Percentiles rank a stretch among this genome's conserved stretches.
Conservation (phyloP, 371 early-diverging fungal species). For the Modicella reniformis region DNA sequence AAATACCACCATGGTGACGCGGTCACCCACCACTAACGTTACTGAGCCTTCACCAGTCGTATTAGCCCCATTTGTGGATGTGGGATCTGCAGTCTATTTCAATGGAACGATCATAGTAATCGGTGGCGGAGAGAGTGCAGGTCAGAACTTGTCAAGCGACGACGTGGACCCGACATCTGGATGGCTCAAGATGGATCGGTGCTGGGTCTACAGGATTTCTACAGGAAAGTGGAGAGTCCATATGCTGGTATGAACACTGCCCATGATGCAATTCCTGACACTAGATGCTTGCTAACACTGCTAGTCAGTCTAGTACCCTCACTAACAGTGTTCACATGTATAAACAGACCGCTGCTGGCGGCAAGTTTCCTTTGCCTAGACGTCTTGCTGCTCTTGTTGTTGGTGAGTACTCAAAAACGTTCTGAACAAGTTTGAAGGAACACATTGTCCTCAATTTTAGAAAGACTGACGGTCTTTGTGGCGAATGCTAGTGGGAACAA, state of each 20-base stretch:
- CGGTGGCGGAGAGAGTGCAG: conserved; percentile 30
- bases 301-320: too few relatives aligned
- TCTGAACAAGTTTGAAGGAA: too few relatives aligned
- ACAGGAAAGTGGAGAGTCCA: conserved; percentile 29
- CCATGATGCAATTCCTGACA: too few relatives aligned
- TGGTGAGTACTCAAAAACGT: conserved; percentile 18
- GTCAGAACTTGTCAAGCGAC: conserved; percentile 19
- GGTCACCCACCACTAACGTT: conserved; percentile 1
- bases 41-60: background rate
- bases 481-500: conserved; percentile 23
- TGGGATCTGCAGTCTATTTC: conserved; percentile 33
- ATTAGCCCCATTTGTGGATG: conserved; percentile 37
- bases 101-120: conserved; percentile 40
- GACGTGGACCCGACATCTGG: conserved; percentile 30
- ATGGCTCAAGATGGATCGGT: conserved; percentile 44
- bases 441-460: too few relatives aligned
- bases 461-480: too few relatives aligned
- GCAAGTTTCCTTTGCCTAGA: conserved; percentile 32
- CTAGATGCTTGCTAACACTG: too few relatives aligned
- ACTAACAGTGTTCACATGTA: background rate
- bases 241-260: conserved; percentile 27
- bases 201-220: conserved; percentile 37
- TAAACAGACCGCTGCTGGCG: conserved; percentile 27
- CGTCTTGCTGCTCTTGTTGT: conserved; percentile 31
- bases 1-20: conserved; percentile 38